Evolutionary conservation across 768 basidiomycete species (phyloP).

Genomic region (Gyrodon lividus): DNA sequence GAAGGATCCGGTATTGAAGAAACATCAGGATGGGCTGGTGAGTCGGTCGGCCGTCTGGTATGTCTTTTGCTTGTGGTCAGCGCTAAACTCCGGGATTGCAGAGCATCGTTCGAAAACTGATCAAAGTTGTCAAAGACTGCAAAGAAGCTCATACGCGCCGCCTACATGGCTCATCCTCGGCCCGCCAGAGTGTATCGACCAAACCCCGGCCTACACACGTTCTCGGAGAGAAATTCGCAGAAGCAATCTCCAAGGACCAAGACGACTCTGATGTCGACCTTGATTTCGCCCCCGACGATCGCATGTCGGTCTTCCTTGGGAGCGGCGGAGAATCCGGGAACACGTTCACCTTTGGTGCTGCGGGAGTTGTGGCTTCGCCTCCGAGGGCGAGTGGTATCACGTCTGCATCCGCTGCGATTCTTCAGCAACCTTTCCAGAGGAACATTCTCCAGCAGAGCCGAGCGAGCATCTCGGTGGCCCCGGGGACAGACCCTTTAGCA

Average conservation of each 20-base stretch:
- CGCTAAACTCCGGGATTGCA: conserved; percentile 28
- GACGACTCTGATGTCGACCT: conserved; percentile 76
- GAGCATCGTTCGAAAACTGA: conserved; percentile 79
- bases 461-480: conserved; percentile 31
- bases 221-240: conserved; percentile 66
- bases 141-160: conserved; percentile 61
- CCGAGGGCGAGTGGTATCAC: conserved; percentile 48
- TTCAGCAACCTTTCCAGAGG: conserved; percentile 60
- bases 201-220: conserved; percentile 44
- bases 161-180: conserved; percentile 28
- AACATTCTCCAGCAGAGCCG: conserved; percentile 49
- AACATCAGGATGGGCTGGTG: conserved; percentile 70
- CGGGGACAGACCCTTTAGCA: conserved; percentile 13
- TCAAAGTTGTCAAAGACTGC: conserved; percentile 82
- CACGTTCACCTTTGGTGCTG: conserved; percentile 38
- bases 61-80: not conserved
- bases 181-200: conserved; percentile 31
- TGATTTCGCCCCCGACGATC: conserved; percentile 64
- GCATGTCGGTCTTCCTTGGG: conserved; percentile 37
- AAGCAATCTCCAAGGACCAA: conserved; percentile 46
- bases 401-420: conserved; percentile 56
- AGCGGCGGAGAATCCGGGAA: conserved; percentile 41
- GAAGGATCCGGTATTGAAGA: conserved; percentile 66
- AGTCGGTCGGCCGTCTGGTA: conserved; percentile 27
- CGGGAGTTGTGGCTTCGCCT: conserved; percentile 26